Percentiles rank a stretch among this genome's conserved stretches.
phyloP scores from a whole-genome alignment of 257 asterid species.

The Ehretia macrophylla region DNA sequence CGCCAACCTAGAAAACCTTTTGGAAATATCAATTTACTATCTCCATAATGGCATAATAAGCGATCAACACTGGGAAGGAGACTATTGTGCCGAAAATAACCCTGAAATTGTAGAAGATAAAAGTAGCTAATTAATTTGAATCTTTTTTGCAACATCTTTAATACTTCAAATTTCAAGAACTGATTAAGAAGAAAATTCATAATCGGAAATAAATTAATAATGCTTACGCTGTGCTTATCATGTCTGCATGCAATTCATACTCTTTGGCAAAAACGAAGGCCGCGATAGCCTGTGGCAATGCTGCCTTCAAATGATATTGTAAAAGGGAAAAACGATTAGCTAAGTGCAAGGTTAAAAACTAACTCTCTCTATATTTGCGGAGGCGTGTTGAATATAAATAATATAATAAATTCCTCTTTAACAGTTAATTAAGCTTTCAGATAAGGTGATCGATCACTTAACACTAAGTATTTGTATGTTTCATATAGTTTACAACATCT shows the following conservation, averaged over 20 bases:
- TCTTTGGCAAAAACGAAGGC: conserved; percentile 65
- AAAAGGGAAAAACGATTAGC: background rate
- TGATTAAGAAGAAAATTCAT: background rate
- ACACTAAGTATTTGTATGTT: too few relatives aligned
- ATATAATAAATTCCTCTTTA: background rate
- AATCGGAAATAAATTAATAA: too few relatives aligned
- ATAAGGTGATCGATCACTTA: too few relatives aligned
- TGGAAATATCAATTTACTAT: conserved; percentile 24
- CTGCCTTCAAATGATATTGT: conserved; percentile 59
- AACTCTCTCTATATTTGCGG: background rate
- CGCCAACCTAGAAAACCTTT: too few relatives aligned
- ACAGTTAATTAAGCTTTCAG: too few relatives aligned
- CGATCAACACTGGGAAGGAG: conserved; percentile 55
- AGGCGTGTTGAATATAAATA: too few relatives aligned
- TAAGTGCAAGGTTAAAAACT: background rate
- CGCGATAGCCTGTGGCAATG: conserved; percentile 63
- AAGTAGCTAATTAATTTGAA: background rate
- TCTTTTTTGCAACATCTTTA: background rate
- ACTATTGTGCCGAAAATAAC: conserved; percentile 58
- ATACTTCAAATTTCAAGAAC: background rate
- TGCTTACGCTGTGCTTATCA: conserved; percentile 32
- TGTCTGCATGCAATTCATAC: conserved; percentile 64
- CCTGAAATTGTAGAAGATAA: conserved; percentile 27
- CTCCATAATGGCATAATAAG: conserved; percentile 46
- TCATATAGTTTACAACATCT: too few relatives aligned